Evolutionary conservation across 768 basidiomycete species (phyloP), one percentile per base, ranked within the genome.

Genomic region (Candolleomyces eurysporus): DNA sequence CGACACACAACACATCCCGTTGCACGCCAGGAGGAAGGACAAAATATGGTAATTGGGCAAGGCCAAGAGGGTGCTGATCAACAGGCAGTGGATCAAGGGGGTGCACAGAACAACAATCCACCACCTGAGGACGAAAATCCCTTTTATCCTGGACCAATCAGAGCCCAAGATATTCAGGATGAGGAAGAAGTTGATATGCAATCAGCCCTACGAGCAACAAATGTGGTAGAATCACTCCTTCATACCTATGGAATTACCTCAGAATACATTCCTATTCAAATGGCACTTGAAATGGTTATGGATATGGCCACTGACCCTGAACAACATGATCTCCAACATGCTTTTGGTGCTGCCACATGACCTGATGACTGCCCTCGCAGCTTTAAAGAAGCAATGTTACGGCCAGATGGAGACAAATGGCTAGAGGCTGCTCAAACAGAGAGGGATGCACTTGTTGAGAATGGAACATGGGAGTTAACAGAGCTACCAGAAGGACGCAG

Each of bases 391-490:
- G 54, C 54, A 17, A 40, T 56, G 13, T 17, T 36, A 11, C 31
- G 40, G 11, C 2, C 68, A 3, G 55, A 70, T 31, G 62, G 63
- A 3, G 65, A 66, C 17, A n/a, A 66, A 21, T 75, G 71, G 72
- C 53, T 66, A 4, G 40, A 65, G n/a, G 78, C 70, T 26, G 66
- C 57, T 58, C 69, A 55, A 0, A 62, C 72, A 11, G 73, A 75
- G 60, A 30, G 79, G 64, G 66, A 68, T 65, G 64, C 58, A 11
- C 58, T 74, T 13, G 45, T 59, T 13, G 59, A 61, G 2, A 65
- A 66, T n/a, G 71, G 72, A 1, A 75, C 70, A 0, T 78, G 73
- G 73, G 65, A 70, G 46, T 57, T 76, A 0, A 67, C 69, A 0
- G 64, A 73, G 4, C 45, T 54, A 26, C 62, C 51, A 36, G 6